Conservation (phyloP, 2,329 filamentous ascomycete species). For the Colletotrichum paranaense region DNA sequence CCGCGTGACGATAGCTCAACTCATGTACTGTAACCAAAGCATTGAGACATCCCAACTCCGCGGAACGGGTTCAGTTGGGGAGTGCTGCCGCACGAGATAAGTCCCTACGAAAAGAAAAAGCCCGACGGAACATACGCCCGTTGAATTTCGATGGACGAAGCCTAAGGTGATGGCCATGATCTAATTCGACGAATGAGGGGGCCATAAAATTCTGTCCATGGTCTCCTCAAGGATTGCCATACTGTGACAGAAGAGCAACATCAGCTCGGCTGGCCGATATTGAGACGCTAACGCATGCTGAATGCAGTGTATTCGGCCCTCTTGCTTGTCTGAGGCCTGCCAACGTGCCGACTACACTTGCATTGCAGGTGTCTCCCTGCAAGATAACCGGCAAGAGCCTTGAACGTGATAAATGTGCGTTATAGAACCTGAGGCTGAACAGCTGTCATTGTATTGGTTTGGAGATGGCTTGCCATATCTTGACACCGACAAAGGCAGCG, state of each 20-base stretch:
- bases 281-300: conserved; percentile 21
- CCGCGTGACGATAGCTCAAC: background rate
- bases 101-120: background rate
- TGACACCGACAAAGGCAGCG: conserved; percentile 9
- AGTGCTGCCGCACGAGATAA: background rate
- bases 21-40: background rate
- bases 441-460: background rate
- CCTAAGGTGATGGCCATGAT: background rate
- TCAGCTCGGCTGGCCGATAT: background rate
- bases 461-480: background rate
- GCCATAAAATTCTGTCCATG: background rate
- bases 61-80: background rate
- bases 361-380: conserved; percentile 7
- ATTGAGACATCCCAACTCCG: background rate
- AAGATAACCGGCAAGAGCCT: background rate
- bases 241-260: background rate
- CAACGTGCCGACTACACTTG: conserved; percentile 2
- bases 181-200: background rate
- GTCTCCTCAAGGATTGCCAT: conserved; percentile 16
- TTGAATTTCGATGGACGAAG: background rate
- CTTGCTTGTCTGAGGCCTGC: background rate
- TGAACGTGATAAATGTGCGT: background rate
- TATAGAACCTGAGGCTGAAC: background rate
- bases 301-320: conserved; percentile 17
- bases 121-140: background rate